These are phyloP conservation scores for Thraustochytrium striatum DNA, from an alignment of 352 stramenopile species.

Conservation along the genomic window DNA sequence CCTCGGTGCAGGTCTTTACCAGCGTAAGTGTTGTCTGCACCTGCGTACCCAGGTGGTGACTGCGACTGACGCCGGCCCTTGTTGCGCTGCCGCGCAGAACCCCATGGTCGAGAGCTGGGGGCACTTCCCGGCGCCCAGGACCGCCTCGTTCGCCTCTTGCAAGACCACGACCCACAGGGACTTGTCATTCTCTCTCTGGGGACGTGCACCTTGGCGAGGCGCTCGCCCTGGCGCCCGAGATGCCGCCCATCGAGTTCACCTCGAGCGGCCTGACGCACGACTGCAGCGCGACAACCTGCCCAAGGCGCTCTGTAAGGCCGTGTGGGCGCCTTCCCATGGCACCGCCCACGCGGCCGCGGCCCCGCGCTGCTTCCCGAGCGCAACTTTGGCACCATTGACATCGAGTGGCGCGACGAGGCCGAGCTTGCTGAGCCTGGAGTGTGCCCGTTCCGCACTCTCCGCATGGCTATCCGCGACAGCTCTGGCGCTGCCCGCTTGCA, in stretches of 20 bases:
- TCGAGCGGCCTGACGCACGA: constrained; percentile 26
- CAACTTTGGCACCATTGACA: background rate
- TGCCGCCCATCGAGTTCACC: constrained; percentile 1
- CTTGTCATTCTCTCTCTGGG: constrained; percentile 52
- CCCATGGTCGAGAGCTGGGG: constrained; percentile 54
- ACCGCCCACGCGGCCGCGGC: background rate
- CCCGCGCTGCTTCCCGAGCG: background rate
- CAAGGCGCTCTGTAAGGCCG: background rate
- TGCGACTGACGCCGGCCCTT: background rate
- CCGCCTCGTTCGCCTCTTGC: constrained; percentile 50
- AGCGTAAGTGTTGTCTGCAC: background rate
- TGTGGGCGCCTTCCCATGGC: background rate
- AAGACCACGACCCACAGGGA: constrained; percentile 46
- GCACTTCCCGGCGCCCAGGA: constrained; percentile 51
- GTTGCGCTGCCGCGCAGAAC: constrained; percentile 26
- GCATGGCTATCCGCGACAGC: background rate
- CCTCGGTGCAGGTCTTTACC: constrained; percentile 55
- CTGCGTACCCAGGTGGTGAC: background rate
- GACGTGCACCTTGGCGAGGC: constrained; percentile 55
- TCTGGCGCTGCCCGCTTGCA: background rate
- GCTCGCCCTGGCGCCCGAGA: background rate
- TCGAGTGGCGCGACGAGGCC: background rate
- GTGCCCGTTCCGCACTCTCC: background rate
- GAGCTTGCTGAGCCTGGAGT: too few species aligned
- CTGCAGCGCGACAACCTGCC: background rate